Conservation (phyloP, 129 eudicot genomes). For the Lactuca sativa region DNA sequence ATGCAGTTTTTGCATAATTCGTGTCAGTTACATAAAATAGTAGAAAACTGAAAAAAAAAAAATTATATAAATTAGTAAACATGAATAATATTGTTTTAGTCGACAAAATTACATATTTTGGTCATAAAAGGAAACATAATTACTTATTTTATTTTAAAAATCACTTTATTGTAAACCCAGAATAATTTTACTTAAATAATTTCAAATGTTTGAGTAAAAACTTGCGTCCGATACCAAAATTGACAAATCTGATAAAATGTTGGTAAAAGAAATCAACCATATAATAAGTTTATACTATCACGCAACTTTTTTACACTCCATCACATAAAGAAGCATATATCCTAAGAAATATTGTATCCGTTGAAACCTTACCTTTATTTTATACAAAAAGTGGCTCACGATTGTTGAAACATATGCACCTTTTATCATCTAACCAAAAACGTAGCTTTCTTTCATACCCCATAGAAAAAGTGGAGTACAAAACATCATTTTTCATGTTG, state of each 20-base stretch:
- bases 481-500: neutral
- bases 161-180: too few species aligned
- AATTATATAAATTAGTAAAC: too few species aligned
- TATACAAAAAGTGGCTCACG: neutral
- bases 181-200: too few species aligned
- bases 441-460: neutral
- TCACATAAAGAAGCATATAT: slow-evolving; percentile 12
- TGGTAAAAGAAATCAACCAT: neutral
- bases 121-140: too few species aligned
- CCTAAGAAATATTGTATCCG: slow-evolving; percentile 3
- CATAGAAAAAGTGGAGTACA: neutral
- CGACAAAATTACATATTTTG: too few species aligned
- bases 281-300: neutral
- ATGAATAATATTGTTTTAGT: too few species aligned
- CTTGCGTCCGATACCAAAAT: too few species aligned
- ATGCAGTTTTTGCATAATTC: too few species aligned
- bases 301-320: slow-evolving; percentile 8
- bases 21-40: too few species aligned
- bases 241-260: neutral
- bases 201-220: too few species aligned
- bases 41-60: too few species aligned
- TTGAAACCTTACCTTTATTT: slow-evolving; percentile 24
- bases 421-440: neutral
- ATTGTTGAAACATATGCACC: neutral
- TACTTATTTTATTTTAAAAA: too few species aligned